Base-by-base conservation (phyloP, 2,329 filamentous ascomycete genomes). In the Ophiosphaerella herpotricha region DNA sequence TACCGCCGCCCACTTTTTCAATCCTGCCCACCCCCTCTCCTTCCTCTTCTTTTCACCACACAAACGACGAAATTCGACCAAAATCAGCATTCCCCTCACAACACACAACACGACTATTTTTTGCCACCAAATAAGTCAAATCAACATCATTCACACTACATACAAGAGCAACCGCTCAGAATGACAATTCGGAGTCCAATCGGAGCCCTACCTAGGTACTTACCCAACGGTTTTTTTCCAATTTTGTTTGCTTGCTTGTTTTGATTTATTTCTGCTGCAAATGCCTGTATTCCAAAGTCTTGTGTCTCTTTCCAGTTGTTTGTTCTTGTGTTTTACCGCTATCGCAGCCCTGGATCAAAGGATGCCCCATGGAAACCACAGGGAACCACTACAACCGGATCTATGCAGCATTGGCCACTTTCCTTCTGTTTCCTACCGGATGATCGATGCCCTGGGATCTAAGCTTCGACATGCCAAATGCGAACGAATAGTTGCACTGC, bases 181-280 rank as follows among this genome's bases (percentile, higher is more conserved):
- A 74, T 74, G 72, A 70, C 71, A 72, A 68, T 68, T 74, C 72
- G 70, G 71, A 74, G 68, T 67, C 71, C 70, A 71, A 63, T 70
- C 65, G 63, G 64, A 74, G 66, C 66, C 70, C 62, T 68, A 61
- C 67, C 70, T 60, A 74, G 72, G 72, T 74, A 74, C 68, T 74
- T 74, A 74, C 70, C 71, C 72, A 70, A 66, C 55, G 70, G 68
- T 73, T 63, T 60, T 60, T 57, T 61, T 57, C 61, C 54, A 53
- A 56, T 50, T 44, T 51, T 48, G 60, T 63, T 52, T 63, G 57
- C 54, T 67, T 64, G 43, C 50, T 57, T 61, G 40, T 48, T 7
- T 58, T 63, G 55, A 39, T 52, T 37, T 54, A 50, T 40, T 45
- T 52, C 38, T 42, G 24, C 34, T 26, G 39, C 43, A 50, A 50